phyloP scores from a whole-genome alignment of 768 basidiomycete species.

The Calvatia gigantea region DNA sequence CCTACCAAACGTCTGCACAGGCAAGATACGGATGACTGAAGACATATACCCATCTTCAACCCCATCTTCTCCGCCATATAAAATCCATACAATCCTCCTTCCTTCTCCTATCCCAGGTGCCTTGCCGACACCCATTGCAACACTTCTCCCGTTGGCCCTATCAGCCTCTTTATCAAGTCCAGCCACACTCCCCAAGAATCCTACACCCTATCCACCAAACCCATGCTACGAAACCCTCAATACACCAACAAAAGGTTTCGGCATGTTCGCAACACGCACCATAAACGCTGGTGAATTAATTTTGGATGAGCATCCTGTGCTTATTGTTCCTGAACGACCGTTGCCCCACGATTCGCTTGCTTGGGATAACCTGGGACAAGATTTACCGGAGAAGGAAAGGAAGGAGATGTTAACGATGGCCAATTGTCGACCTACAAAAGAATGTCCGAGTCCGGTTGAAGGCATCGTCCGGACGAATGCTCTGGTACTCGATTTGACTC shows the following conservation, averaged over 20 bases:
- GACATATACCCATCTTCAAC: not conserved
- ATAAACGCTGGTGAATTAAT: constrained; percentile 32
- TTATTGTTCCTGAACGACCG: constrained; percentile 32
- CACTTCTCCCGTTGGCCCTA: not conserved
- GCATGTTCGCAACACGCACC: constrained; percentile 32
- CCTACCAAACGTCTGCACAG: not conserved
- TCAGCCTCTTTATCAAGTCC: not conserved
- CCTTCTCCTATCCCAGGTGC: not conserved
- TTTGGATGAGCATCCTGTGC: constrained; percentile 35
- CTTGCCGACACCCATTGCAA: constrained; percentile 6
- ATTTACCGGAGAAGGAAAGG: constrained; percentile 22
- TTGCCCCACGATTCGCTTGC: constrained; percentile 22
- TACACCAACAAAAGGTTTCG: constrained; percentile 30
- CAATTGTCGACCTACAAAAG: constrained; percentile 26
- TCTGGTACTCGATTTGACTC: constrained; percentile 29
- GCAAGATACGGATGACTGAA: not conserved
- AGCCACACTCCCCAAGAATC: not conserved
- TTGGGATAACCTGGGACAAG: constrained; percentile 28
- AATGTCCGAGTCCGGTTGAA: constrained; percentile 33
- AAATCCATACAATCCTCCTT: constrained; percentile 6
- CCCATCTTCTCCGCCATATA: not conserved
- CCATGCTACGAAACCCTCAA: constrained; percentile 21
- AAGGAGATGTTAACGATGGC: constrained; percentile 29
- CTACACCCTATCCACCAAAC: constrained; percentile 5
- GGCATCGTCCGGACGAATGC: constrained; percentile 44